Evolutionary conservation across 306 rosid species (phyloP).

Genomic region (Dicorynia guianensis): DNA sequence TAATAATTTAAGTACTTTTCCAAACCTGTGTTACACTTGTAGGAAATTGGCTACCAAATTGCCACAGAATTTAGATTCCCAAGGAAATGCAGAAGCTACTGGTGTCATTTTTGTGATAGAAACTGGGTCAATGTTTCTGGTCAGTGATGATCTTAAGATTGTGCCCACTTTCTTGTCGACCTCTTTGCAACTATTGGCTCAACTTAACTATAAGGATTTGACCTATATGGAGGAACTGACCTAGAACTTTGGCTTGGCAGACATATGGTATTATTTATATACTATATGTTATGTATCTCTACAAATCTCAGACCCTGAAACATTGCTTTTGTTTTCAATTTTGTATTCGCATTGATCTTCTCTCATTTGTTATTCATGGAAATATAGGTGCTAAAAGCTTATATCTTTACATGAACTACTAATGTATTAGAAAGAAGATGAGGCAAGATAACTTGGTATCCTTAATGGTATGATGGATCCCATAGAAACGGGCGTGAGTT

Average conservation of each 20-base stretch:
- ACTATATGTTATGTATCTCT: no score
- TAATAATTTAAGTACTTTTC: conserved; percentile 33
- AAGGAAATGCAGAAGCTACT: background rate
- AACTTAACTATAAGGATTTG: conserved; percentile 43
- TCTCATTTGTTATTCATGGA: no score
- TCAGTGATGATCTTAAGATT: conserved; percentile 44
- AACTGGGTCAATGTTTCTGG: conserved; percentile 17
- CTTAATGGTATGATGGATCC: no score
- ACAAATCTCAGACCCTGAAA: no score
- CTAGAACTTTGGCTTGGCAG: conserved; percentile 24
- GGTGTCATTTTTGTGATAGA: conserved; percentile 46
- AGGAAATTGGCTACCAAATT: conserved; percentile 37
- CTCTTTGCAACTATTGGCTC: conserved; percentile 14
- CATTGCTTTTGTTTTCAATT: no score
- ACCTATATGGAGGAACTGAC: conserved; percentile 4
- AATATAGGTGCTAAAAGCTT: no score
- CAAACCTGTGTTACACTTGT: conserved; percentile 29
- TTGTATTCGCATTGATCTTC: no score
- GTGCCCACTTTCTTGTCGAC: conserved; percentile 33
- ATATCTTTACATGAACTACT: no score
- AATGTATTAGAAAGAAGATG: no score
- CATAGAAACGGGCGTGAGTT: no score
- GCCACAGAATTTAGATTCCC: no score
- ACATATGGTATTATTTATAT: background rate
- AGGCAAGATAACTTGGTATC: no score